A percentile compares a stretch with the other conserved stretches of the same genome.
phyloP scores from a whole-genome alignment of 768 basidiomycete genomes.

The Strobilomyces dryophilus region DNA sequence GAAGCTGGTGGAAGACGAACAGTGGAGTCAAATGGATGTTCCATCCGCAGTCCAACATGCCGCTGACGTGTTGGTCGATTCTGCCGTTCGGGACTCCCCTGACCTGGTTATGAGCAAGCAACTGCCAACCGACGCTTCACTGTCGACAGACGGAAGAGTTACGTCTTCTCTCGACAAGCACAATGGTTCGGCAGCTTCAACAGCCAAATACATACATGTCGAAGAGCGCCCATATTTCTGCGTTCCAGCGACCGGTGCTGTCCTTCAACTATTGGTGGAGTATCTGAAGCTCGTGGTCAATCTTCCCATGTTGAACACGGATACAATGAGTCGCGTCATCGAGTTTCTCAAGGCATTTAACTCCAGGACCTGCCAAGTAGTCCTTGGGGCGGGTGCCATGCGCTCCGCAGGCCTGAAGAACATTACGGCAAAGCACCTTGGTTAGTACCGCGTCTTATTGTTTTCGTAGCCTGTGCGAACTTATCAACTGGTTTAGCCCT shows the following conservation, averaged over 20 bases:
- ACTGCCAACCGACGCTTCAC: not conserved
- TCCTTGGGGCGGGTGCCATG: slow-evolving; percentile 99
- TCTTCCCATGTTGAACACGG: slow-evolving; percentile 83
- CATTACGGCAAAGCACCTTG: slow-evolving; percentile 97
- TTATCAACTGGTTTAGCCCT: slow-evolving; percentile 53
- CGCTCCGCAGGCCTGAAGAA: slow-evolving; percentile 95
- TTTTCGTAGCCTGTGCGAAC: slow-evolving; percentile 12
- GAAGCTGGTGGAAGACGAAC: slow-evolving; percentile 92
- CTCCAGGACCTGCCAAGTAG: slow-evolving; percentile 96
- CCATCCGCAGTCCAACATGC: slow-evolving; percentile 59
- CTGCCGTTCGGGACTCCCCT: slow-evolving; percentile 76
- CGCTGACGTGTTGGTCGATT: slow-evolving; percentile 71
- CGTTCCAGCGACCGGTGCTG: slow-evolving; percentile 80
- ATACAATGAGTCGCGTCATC: slow-evolving; percentile 91
- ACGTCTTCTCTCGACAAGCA: slow-evolving; percentile 16
- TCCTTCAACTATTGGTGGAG: slow-evolving; percentile 68
- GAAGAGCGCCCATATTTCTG: slow-evolving; percentile 84
- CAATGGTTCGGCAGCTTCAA: slow-evolving; percentile 24
- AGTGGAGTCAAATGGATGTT: slow-evolving; percentile 81
- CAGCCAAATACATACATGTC: slow-evolving; percentile 62
- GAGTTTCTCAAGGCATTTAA: slow-evolving; percentile 98
- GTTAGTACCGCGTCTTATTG: slow-evolving; percentile 40
- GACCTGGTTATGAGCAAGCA: slow-evolving; percentile 48
- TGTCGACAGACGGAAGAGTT: slow-evolving; percentile 7
- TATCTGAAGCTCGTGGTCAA: slow-evolving; percentile 89